phyloP scores from a whole-genome alignment of 2,329 filamentous ascomycete genomes.

The Colletotrichum magnum region DNA sequence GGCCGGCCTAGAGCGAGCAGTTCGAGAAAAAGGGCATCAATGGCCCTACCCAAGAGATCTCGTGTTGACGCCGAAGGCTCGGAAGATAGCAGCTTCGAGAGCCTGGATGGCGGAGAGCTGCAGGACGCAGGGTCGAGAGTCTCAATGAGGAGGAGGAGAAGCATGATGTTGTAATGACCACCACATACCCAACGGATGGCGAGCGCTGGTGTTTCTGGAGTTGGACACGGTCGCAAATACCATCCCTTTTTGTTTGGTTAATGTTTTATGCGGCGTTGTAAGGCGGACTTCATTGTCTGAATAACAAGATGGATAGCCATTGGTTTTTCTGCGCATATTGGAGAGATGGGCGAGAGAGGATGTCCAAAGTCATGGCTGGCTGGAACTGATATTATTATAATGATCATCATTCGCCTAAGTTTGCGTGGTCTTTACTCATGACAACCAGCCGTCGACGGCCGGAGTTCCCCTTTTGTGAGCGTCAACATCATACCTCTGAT shows the following conservation, averaged over 20 bases:
- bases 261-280: slow-evolving; percentile 24
- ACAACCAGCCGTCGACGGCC: slow-evolving; percentile 25
- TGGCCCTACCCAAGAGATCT: slow-evolving; percentile 54
- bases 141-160: slow-evolving; percentile 65
- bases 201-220: slow-evolving; percentile 40
- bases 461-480: slow-evolving; percentile 15
- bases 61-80: slow-evolving; percentile 45
- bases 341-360: slow-evolving; percentile 7
- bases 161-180: slow-evolving; percentile 70
- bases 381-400: slow-evolving; percentile 38
- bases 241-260: slow-evolving; percentile 30
- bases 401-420: slow-evolving; percentile 36
- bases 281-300: slow-evolving; percentile 18
- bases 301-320: slow-evolving; percentile 22
- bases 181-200: slow-evolving; percentile 23
- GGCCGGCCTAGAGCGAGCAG: slow-evolving; percentile 45
- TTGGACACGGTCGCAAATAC: slow-evolving; percentile 35
- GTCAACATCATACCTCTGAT: slow-evolving; percentile 7
- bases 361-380: slow-evolving; percentile 5
- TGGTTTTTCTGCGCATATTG: slow-evolving; percentile 22
- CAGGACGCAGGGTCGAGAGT: slow-evolving; percentile 44
- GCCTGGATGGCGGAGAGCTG: slow-evolving; percentile 18
- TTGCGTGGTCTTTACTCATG: slow-evolving; percentile 34
- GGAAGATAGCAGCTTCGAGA: slow-evolving; percentile 50
- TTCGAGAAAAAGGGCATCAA: slow-evolving; percentile 58